phyloP scores from a whole-genome alignment of 1,284 basidiomycete genomes.

The Coniophora puteana region DNA sequence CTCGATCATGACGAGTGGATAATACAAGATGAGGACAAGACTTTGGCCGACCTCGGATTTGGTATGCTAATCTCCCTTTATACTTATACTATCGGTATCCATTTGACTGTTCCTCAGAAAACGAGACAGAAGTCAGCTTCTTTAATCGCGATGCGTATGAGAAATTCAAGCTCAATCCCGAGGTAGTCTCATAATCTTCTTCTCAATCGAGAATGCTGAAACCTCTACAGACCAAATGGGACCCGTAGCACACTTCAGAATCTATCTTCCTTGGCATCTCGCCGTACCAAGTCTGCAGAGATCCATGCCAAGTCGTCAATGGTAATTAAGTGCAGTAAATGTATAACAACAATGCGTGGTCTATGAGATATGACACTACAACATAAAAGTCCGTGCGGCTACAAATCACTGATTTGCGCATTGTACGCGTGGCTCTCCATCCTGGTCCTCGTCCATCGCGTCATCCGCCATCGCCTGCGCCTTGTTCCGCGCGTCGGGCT shows the following conservation, averaged over 20 bases:
- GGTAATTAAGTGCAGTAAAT: slow-evolving; percentile 27
- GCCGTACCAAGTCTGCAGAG: too few relatives aligned
- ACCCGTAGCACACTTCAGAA: too few relatives aligned
- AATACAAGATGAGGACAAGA: slow-evolving; percentile 61
- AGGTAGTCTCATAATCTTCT: slow-evolving; percentile 44
- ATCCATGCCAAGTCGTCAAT: slow-evolving; percentile 11
- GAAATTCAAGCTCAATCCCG: slow-evolving; percentile 76
- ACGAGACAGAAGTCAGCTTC: slow-evolving; percentile 91
- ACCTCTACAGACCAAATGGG: too few relatives aligned
- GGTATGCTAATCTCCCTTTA: slow-evolving; percentile 51
- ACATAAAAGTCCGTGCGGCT: slow-evolving; percentile 13
- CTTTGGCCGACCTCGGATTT: slow-evolving; percentile 67
- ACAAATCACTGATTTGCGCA: slow-evolving; percentile 73
- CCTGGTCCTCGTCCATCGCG: slow-evolving; percentile 86
- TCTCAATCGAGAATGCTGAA: not conserved
- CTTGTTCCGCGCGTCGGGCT: slow-evolving; percentile 78
- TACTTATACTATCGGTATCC: slow-evolving; percentile 1
- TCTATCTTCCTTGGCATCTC: too few relatives aligned
- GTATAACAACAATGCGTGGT: slow-evolving; percentile 25
- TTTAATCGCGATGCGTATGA: slow-evolving; percentile 80
- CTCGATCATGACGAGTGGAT: slow-evolving; percentile 94
- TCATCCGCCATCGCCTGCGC: slow-evolving; percentile 52
- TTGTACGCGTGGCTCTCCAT: slow-evolving; percentile 72
- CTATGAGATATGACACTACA: slow-evolving; percentile 22
- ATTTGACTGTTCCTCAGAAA: slow-evolving; percentile 56